phyloP scores from a whole-genome alignment of 139 green algal species.

The Nannochloris sp. region DNA sequence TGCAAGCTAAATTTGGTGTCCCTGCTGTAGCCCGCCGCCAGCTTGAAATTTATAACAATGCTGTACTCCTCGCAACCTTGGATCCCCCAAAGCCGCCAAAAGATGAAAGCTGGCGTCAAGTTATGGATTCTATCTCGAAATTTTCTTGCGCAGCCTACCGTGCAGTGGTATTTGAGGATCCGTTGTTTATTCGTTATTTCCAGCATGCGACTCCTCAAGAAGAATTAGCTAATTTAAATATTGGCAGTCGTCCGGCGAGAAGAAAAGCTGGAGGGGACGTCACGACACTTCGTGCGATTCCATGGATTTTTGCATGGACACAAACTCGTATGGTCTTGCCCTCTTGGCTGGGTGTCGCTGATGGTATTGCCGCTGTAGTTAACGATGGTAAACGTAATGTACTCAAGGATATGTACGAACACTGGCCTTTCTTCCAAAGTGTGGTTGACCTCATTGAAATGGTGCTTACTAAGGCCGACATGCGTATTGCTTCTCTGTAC shows the following conservation, averaged over 20 bases:
- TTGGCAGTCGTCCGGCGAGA: conserved; percentile 69
- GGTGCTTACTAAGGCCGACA: conserved; percentile 77
- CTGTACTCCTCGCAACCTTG: conserved; percentile 69
- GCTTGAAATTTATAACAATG: conserved; percentile 80
- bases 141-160: conserved; percentile 49
- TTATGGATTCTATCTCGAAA: conserved; percentile 72
- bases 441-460: conserved; percentile 97
- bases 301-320: conserved; percentile 97
- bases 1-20: conserved; percentile 92
- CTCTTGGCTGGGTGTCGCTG: conserved; percentile 90
- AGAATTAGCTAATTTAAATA: conserved; percentile 93
- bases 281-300: conserved; percentile 86
- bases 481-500: conserved; percentile 72
- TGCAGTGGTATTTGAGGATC: conserved; percentile 67
- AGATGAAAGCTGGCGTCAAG: conserved; percentile 52
- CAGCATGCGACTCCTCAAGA: conserved; percentile 77
- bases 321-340: conserved; percentile 86
- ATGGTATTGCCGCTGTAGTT: conserved; percentile 49
- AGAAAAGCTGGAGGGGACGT: conserved; percentile 50
- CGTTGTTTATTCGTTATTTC: conserved; percentile 88
- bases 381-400: conserved; percentile 45
- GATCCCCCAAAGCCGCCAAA: conserved; percentile 47
- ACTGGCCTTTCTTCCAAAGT: conserved; percentile 97
- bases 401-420: conserved; percentile 83
- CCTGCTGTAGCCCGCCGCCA: conserved; percentile 70